Evolutionary conservation across 257 asterid genomes (phyloP), one percentile per base, ranked within the genome.

Genomic region (Solanum clarkiae): DNA sequence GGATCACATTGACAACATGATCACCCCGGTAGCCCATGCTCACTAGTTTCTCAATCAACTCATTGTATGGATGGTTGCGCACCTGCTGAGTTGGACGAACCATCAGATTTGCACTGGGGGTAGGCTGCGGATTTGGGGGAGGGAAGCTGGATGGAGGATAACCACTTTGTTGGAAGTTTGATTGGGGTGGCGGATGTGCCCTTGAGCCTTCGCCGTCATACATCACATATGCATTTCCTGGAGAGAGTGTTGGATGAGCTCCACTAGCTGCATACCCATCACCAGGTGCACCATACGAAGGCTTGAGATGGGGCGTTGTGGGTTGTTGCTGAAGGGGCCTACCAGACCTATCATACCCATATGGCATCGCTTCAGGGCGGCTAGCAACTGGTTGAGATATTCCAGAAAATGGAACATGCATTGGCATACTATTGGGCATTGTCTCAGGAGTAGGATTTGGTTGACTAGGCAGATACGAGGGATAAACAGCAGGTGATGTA

Each of bases 11-110:
- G 75, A 92, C 85, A 55, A 95, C 94, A 72, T 92, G 94, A 54
- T 95, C 98, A 66, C 91, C 97, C 86, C 98, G 89, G 88, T 89
- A 95, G 60, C 99, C 99, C 98, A 96, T 95, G 88, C 92, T 87
- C 82, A 88, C 93, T 89, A 96, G 15, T 92, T 96, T 96, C 91
- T 97, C 99, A 51, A 96, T 88, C 94, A 94, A 85, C 72, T 96
- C 99, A 51, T 84, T 91, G 87, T 92, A 92, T 17, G 97, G 98
- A 88, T 88, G 93, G 88, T 88, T 88, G 42, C 94, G 96, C 18
- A 84, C 51, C 36, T 92, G 84, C 75, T 89, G 98, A 84, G 95
- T 90, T 20, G 89, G 93, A 13, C 89, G 88, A 77, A 84, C 89
- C 68, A 84, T 89, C 84, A 89, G 84, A 65, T 85, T 94, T 26